Base-by-base conservation (phyloP, 805 yeast genomes). In the Scheffersomyces coipomensis region DNA sequence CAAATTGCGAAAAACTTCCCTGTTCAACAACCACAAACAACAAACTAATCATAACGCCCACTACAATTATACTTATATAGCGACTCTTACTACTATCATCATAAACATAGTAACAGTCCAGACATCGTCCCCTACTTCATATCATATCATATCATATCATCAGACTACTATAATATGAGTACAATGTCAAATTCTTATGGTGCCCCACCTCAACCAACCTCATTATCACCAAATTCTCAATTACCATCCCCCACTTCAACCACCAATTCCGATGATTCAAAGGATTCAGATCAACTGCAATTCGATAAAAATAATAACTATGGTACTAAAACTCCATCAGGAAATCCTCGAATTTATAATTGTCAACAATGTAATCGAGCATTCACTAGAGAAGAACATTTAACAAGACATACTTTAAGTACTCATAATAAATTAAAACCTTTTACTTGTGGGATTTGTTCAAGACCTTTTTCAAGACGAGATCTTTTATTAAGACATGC, bases 351-450 rank as follows among this genome's bases (percentile, higher is more conserved):
- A 34, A 58, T 69, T 17, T 67, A 52, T 48, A 65, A 64, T 39
- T 69, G 75, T 47, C 52, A 54, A 22, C 63, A 65, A 34, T 69
- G 75, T 45, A 56, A 65, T 34, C 56, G 73, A 18, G 75, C 75
- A 3, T 69, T 69, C 49, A 69, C 74, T n/a, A 51, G 75, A 41
- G 74, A 69, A 43, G 75, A 69, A 47, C 75, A 69, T 42, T 51
- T 69, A 29, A 66, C 71, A 19, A 52, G 75, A 33, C 75, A 69
- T 44, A 57, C 68, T 12, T 51, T 66, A 24, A 62, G 64, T 42
- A 69, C 75, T 8, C 75, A 69, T 44, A 69, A 69, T 51, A 69
- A 69, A 39, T 53, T 68, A 38, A 68, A 68, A 46, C 75, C 75
- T 2, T 69, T 65, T 44, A 53, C 63, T 5, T 69, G 75, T 42